Evolutionary conservation across 2,329 filamentous ascomycete genomes (phyloP).

Genomic region (Pestalotiopsis sp.): DNA sequence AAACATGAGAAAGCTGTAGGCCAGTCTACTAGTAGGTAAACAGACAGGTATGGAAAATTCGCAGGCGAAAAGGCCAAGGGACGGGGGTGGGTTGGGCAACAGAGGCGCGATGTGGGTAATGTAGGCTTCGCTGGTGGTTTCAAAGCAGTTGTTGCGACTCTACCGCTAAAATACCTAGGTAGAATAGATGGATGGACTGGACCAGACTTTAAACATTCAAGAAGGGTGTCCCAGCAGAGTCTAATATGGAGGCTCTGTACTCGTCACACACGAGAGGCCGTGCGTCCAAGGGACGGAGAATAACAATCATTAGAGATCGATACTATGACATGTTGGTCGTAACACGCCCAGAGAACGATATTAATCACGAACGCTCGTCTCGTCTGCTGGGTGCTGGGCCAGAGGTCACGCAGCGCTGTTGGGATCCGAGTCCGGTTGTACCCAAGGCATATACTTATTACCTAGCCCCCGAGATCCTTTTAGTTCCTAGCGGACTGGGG

Average conservation of each 20-base stretch:
- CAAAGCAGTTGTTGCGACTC: constrained; percentile 3
- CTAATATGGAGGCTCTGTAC: not conserved
- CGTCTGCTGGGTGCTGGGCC: too few relatives aligned
- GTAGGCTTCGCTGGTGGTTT: constrained; percentile 3
- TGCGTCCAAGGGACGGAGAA: not conserved
- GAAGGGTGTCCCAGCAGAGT: not conserved
- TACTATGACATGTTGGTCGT: not conserved
- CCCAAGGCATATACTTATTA: constrained; percentile 1
- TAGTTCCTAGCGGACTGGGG: not conserved
- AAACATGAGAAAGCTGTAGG: not conserved
- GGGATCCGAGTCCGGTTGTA: not conserved
- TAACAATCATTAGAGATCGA: not conserved
- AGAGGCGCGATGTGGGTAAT: constrained; percentile 7
- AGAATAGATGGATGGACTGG: constrained; percentile 1
- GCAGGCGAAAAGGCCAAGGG: not conserved
- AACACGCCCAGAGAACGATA: not conserved
- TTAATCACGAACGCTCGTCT: not conserved
- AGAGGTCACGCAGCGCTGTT: not conserved
- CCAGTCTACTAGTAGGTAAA: not conserved
- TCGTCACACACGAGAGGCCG: not conserved
- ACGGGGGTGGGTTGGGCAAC: not conserved
- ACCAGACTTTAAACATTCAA: constrained; percentile 2
- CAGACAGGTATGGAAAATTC: not conserved
- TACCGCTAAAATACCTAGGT: not conserved
- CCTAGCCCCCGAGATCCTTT: not conserved